Evolutionary conservation across 331 rosid genomes (phyloP).

Genomic region (Malus hybrid): DNA sequence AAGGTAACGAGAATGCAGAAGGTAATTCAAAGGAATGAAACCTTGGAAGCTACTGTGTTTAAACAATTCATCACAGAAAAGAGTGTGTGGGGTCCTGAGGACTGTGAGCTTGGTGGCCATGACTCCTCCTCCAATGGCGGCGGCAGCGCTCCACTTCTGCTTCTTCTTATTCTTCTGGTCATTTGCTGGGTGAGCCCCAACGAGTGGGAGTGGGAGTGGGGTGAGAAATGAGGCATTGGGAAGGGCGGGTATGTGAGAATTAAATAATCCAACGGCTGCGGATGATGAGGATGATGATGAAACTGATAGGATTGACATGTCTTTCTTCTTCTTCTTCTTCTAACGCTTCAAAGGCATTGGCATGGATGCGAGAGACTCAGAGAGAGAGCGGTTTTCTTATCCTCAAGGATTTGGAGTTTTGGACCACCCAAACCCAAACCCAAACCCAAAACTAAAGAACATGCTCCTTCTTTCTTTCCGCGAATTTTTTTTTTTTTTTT

Average conservation of each 20-base stretch:
- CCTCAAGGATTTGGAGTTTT: constrained; percentile 8
- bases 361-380: background rate
- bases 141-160: background rate
- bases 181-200: background rate
- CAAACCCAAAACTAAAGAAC: background rate
- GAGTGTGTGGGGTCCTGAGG: background rate
- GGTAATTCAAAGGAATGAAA: background rate
- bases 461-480: no score
- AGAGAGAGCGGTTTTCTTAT: constrained; percentile 5
- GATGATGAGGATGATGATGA: background rate
- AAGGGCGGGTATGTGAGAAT: background rate
- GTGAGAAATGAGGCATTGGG: background rate
- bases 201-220: background rate
- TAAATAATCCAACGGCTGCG: background rate
- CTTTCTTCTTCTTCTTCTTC: background rate
- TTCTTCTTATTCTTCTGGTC: background rate
- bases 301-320: constrained; percentile 8
- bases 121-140: background rate
- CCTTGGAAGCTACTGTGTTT: constrained; percentile 2
- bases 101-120: background rate
- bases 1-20: background rate
- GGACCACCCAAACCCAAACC: constrained; percentile 9
- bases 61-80: background rate
- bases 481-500: no score
- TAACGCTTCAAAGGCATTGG: background rate